phyloP scores from a whole-genome alignment of 2,329 filamentous ascomycete species.

The Pseudogymnoascus sp. region DNA sequence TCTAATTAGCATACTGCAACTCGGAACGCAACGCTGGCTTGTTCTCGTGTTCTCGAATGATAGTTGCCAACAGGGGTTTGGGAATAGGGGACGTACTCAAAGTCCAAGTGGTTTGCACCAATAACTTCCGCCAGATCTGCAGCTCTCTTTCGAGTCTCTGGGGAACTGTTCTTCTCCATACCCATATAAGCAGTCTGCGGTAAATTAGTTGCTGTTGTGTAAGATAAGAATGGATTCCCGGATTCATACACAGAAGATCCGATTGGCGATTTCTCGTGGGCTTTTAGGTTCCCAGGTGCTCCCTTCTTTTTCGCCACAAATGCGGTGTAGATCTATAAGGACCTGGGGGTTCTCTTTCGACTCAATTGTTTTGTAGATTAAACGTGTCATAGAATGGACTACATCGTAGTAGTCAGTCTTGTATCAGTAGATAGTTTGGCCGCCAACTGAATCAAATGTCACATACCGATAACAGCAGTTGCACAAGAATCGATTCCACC shows the following conservation, averaged over 20 bases:
- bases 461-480: conserved; percentile 40
- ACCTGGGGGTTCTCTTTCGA: conserved; percentile 42
- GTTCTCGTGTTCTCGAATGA: not conserved
- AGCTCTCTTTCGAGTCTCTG: conserved; percentile 59
- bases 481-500: conserved; percentile 55
- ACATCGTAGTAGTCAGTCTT: not conserved
- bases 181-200: conserved; percentile 59
- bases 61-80: not conserved
- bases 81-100: conserved; percentile 37
- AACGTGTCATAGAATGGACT: conserved; percentile 3
- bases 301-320: conserved; percentile 40
- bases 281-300: conserved; percentile 32
- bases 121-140: conserved; percentile 52
- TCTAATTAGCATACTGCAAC: not conserved
- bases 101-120: conserved; percentile 56
- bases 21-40: not conserved
- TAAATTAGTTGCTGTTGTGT: not conserved
- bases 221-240: not conserved
- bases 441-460: conserved; percentile 36
- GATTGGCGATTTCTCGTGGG: conserved; percentile 48
- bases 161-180: conserved; percentile 52
- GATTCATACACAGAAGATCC: conserved; percentile 38
- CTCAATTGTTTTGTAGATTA: not conserved
- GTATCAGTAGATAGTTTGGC: not conserved
- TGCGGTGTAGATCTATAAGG: conserved; percentile 40